A percentile compares a stretch with the other conserved stretches of the same genome.
Conservation (phyloP, 2,329 filamentous ascomycete genomes). For the Monilinia fructigena region DNA sequence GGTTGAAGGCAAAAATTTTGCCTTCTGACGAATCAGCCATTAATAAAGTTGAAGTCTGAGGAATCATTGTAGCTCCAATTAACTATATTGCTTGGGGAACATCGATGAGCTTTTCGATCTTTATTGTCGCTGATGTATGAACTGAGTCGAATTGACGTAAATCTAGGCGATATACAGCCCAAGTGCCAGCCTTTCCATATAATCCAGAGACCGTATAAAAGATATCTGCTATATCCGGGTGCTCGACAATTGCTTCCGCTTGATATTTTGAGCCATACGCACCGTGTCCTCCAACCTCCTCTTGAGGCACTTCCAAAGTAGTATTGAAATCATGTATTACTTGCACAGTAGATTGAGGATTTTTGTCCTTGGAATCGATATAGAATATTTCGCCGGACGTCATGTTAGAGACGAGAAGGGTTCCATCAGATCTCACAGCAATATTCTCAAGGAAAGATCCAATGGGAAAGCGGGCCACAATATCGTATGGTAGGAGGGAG, state of each 20-base stretch:
- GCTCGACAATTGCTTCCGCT: slow-evolving; percentile 16
- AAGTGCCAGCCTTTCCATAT: slow-evolving; percentile 13
- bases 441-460: slow-evolving; percentile 29
- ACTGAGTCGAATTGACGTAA: background rate
- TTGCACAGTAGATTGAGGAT: slow-evolving; percentile 2
- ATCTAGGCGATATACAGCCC: slow-evolving; percentile 3
- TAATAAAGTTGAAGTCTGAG: slow-evolving; percentile 3
- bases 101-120: slow-evolving; percentile 7
- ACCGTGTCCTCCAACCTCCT: background rate
- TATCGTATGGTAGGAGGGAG: background rate
- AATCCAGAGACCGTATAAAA: slow-evolving; percentile 16
- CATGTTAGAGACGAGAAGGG: slow-evolving; percentile 45
- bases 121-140: background rate
- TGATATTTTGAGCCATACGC: slow-evolving; percentile 13
- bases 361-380: slow-evolving; percentile 31
- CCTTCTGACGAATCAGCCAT: background rate
- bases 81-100: background rate
- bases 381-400: slow-evolving; percentile 30
- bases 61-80: slow-evolving; percentile 12
- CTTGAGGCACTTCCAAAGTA: background rate
- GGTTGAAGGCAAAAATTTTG: slow-evolving; percentile 4
- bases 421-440: slow-evolving; percentile 50
- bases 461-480: slow-evolving; percentile 3
- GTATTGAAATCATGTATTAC: slow-evolving; percentile 10
- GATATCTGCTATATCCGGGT: slow-evolving; percentile 2